Conservation (phyloP, 805 yeast species). For the Candida anglica region DNA sequence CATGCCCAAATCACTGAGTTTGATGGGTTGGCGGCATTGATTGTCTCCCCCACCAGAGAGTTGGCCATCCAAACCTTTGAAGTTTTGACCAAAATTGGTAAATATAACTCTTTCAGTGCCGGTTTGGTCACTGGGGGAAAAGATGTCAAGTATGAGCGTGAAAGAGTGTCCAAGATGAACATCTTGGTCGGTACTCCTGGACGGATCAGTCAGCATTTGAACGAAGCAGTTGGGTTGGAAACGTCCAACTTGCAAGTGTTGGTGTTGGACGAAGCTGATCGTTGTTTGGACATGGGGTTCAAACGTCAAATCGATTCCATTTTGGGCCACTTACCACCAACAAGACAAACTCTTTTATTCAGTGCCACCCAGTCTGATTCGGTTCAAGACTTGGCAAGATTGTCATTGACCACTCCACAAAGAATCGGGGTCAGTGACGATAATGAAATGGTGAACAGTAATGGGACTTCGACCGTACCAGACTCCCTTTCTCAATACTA, state of each 20-base stretch:
- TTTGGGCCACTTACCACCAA: constrained; percentile 68
- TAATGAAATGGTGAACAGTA: constrained; percentile 1
- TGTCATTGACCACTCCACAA: constrained; percentile 62
- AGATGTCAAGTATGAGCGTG: constrained; percentile 76
- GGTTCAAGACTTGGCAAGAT: constrained; percentile 76
- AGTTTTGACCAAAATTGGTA: constrained; percentile 79
- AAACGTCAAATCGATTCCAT: constrained; percentile 78
- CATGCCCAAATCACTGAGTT: constrained; percentile 71
- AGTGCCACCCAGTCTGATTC: constrained; percentile 89
- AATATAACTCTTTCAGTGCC: constrained; percentile 71
- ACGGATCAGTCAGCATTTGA: constrained; percentile 82
- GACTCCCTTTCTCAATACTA: constrained; percentile 81
- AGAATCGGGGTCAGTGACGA: constrained; percentile 37
- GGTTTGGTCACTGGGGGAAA: constrained; percentile 94
- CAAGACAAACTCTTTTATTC: constrained; percentile 78
- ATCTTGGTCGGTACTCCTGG: constrained; percentile 92
- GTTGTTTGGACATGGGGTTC: constrained; percentile 93
- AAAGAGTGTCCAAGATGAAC: constrained; percentile 73
- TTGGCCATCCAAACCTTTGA: constrained; percentile 88
- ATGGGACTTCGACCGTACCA: constrained; percentile 70
- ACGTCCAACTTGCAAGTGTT: constrained; percentile 70
- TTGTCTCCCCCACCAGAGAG: constrained; percentile 91
- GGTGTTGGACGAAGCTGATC: constrained; percentile 88
- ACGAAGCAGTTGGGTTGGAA: constrained; percentile 80
- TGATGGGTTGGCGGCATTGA: constrained; percentile 87